Conservation (phyloP, 2,329 filamentous ascomycete genomes). For the Colletotrichum ledebouriae region DNA sequence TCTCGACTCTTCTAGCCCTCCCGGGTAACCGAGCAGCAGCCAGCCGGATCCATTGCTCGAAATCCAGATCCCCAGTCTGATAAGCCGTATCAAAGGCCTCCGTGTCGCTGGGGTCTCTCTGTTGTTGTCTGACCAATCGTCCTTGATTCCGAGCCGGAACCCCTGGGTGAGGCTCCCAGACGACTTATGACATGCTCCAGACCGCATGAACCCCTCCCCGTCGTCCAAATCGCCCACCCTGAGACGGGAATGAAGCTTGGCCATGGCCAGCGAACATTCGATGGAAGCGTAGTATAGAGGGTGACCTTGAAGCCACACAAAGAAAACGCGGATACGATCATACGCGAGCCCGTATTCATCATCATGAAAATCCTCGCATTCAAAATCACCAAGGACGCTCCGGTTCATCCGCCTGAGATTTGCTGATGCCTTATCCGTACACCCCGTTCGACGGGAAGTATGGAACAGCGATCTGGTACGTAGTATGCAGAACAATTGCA, state of each 20-base stretch:
- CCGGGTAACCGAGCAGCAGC: slow-evolving; percentile 9
- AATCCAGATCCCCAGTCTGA: slow-evolving; percentile 18
- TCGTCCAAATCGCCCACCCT: slow-evolving; percentile 16
- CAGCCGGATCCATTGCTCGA: slow-evolving; percentile 18
- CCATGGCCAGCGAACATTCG: slow-evolving; percentile 17
- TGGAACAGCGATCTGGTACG: no score
- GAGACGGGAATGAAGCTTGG: slow-evolving; percentile 27
- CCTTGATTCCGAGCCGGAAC: slow-evolving; percentile 4
- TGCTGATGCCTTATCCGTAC: not conserved
- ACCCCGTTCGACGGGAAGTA: not conserved
- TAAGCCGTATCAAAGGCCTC: slow-evolving; percentile 21
- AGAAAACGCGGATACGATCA: slow-evolving; percentile 25
- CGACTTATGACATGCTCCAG: slow-evolving; percentile 26
- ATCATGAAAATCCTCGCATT: slow-evolving; percentile 20
- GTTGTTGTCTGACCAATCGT: slow-evolving; percentile 5
- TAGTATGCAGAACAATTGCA: no score
- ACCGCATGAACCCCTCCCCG: slow-evolving; percentile 21
- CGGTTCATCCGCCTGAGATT: slow-evolving; percentile 31
- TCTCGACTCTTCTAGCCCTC: slow-evolving; percentile 38
- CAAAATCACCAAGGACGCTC: slow-evolving; percentile 14
- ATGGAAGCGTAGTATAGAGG: slow-evolving; percentile 4
- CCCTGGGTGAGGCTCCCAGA: slow-evolving; percentile 27
- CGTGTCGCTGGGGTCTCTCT: not conserved
- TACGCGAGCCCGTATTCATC: slow-evolving; percentile 24
- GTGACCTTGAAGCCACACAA: not conserved